phyloP scores from a whole-genome alignment of 176 grass and related monocot species.

The Eremochloa ophiuroides region DNA sequence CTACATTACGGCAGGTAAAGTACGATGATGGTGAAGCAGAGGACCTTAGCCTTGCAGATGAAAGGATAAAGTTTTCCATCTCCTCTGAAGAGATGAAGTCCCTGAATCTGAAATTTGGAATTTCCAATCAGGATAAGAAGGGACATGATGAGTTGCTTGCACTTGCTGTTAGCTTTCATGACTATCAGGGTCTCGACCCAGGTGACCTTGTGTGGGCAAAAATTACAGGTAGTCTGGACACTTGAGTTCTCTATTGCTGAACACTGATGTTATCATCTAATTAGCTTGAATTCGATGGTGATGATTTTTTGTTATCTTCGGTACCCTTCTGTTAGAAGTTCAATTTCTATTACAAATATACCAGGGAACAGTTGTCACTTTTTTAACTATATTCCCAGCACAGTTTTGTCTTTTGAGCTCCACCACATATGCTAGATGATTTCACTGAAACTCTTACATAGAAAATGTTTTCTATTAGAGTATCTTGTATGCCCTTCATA shows the following conservation, averaged over 20 bases:
- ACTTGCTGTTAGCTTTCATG: conserved; percentile 88
- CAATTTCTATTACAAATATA: background rate
- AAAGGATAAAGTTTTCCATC: conserved; percentile 83
- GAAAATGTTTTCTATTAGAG: conserved; percentile 13
- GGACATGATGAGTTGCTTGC: conserved; percentile 79
- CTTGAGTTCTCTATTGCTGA: conserved; percentile 3
- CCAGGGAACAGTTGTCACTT: background rate
- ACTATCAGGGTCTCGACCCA: conserved; percentile 81
- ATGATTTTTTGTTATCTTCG: background rate
- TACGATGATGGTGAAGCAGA: conserved; percentile 88
- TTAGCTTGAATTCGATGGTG: conserved; percentile 10
- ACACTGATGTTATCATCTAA: conserved; percentile 5
- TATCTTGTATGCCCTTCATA: background rate
- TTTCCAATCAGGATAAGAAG: conserved; percentile 64
- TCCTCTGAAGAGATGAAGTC: conserved; percentile 64
- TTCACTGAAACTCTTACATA: background rate
- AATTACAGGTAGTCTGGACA: conserved; percentile 70
- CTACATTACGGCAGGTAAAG: conserved; percentile 57
- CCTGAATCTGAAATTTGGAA: conserved; percentile 67
- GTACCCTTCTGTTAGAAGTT: conserved; percentile 11
- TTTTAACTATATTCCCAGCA: background rate
- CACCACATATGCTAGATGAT: background rate
- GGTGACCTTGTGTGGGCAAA: conserved; percentile 99
- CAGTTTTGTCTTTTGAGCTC: background rate
- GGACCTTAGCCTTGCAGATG: conserved; percentile 49